Evolutionary conservation across 495 filamentous ascomycete genomes (phyloP), one percentile per base, ranked within the genome.

Genomic region (Daldinia caldariorum): DNA sequence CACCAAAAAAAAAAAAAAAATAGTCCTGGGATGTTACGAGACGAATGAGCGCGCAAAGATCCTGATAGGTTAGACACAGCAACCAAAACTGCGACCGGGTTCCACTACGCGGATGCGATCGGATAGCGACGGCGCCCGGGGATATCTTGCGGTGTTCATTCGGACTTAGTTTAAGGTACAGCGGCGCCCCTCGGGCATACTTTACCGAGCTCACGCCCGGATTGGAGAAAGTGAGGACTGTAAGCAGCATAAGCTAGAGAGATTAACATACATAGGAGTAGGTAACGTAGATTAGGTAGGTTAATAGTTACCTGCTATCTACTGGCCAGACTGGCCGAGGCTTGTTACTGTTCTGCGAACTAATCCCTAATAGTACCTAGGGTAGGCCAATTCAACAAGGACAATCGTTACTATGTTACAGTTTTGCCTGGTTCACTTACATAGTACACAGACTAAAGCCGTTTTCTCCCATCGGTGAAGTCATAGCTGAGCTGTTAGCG

Each of bases 121-220:
- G 14, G 13, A 53, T 31, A 9, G 49, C 12, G 26, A 13, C 18
- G 26, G 47, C n/a, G 22, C 14, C 14, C 20, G 26, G 49, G 12
- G 22, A n/a, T 51, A 20, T 3, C 3, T 31, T 31, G 49, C 6
- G 16, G 34, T 56, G 41, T 9, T 20, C 38, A 49, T 58, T 45
- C 54, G 29, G 53, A 12, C 53, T 47, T 18, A 34, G 54, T 32
- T 47, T 32, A 29, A 53, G 54, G 54, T 31, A 53, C 49, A 12
- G 45, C 50, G 32, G 59, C 26, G 12, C 13, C 20, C 22, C 14
- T 35, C 20, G 49, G 39, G 14, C 38, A 55, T 57, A 54, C n/a
- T 38, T 69, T 51, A 13, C 13, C 50, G 37, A 39, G 20, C 39
- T 50, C 20, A 26, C 35, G 35, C 35, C 16, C 49, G 35, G 37